Evolutionary conservation across 2,329 filamentous ascomycete species (phyloP).

Genomic region (Colletotrichum tropicicola): DNA sequence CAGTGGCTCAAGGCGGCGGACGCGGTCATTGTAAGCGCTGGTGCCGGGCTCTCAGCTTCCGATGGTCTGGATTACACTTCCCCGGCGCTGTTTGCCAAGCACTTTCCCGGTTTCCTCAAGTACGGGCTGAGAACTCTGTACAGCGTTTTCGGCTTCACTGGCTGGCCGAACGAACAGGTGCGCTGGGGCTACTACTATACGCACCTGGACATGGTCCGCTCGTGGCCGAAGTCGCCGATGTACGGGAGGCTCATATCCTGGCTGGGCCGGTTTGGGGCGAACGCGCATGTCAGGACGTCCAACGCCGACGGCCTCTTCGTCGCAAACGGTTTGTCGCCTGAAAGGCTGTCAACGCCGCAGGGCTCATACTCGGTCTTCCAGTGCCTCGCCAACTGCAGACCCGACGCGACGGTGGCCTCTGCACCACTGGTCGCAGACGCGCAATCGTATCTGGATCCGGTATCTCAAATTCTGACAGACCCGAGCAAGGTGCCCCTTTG

Average conservation of each 20-base stretch:
- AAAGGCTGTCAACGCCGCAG: conserved; percentile 40
- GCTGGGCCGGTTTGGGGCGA: conserved; percentile 13
- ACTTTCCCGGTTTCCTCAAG: conserved; percentile 39
- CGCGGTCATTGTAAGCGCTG: conserved; percentile 40
- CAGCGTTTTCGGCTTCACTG: conserved; percentile 41
- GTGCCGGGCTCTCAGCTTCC: conserved; percentile 44
- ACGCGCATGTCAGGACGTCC: conserved; percentile 38
- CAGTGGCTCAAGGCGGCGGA: conserved; percentile 37
- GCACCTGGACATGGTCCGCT: conserved; percentile 37
- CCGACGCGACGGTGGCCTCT: conserved; percentile 37
- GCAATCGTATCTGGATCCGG: conserved; percentile 32
- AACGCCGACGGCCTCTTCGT: conserved; percentile 44
- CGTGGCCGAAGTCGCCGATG: conserved; percentile 36
- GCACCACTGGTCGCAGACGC: conserved; percentile 35
- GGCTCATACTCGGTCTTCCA: conserved; percentile 41
- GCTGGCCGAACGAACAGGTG: conserved; percentile 38
- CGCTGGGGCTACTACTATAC: conserved; percentile 45
- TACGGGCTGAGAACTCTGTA: conserved; percentile 41
- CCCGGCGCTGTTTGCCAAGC: conserved; percentile 36
- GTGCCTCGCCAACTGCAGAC: conserved; percentile 38
- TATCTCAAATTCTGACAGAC: conserved; percentile 33
- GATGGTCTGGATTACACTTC: conserved; percentile 44
- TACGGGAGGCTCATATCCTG: conserved; percentile 32
- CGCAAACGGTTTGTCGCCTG: conserved; percentile 36
- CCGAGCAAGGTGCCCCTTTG: conserved; percentile 29